These are phyloP conservation scores for Mallotus japonicus DNA, from an alignment of 441 rosid species.

Conservation along the genomic window DNA sequence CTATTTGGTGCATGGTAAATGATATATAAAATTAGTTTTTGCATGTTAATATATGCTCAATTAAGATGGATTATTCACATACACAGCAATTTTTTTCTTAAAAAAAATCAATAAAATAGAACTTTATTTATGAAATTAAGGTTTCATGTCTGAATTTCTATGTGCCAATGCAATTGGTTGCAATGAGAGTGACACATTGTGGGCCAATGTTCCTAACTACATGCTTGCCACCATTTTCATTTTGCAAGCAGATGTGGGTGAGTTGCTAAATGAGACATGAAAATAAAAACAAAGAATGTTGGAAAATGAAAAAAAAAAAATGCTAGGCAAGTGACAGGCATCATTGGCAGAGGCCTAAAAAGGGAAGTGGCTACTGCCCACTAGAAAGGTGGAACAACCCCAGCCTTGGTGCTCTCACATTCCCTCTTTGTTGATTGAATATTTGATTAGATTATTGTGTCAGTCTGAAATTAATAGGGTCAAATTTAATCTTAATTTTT, in stretches of 20 bases:
- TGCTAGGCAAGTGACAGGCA: slow-evolving; percentile 29
- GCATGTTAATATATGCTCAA: no score
- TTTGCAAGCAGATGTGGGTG: slow-evolving; percentile 8
- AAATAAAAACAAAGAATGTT: background rate
- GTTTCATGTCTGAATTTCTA: background rate
- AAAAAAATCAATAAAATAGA: background rate
- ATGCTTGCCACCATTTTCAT: slow-evolving; percentile 5
- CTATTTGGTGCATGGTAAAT: no score
- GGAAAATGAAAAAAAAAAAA: background rate
- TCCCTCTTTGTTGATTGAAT: background rate
- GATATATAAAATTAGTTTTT: no score
- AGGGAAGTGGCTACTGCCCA: background rate
- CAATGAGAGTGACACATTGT: slow-evolving; percentile 13
- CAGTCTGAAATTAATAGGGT: background rate
- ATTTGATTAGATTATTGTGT: background rate
- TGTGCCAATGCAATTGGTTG: background rate
- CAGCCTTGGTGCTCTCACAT: slow-evolving; percentile 16
- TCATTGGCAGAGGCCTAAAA: slow-evolving; percentile 35
- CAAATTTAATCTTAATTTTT: background rate
- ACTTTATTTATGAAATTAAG: background rate
- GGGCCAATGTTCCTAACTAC: slow-evolving; percentile 14
- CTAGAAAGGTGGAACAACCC: background rate
- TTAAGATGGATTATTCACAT: no score
- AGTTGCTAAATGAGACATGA: background rate
- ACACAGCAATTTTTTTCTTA: no score